phyloP scores from a whole-genome alignment of 768 basidiomycete species.

The Russula compacta region DNA sequence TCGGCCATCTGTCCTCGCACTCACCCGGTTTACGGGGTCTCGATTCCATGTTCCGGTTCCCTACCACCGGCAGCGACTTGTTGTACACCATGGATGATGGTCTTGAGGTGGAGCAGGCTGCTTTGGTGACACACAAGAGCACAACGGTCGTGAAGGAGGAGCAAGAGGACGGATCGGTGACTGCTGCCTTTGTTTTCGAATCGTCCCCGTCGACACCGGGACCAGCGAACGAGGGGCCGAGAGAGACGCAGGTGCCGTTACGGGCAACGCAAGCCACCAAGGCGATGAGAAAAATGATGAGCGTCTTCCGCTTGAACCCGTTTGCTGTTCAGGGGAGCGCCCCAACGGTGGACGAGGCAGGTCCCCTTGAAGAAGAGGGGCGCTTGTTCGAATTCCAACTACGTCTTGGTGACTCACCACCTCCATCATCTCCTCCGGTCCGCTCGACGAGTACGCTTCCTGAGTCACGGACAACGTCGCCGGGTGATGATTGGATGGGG shows the following conservation, averaged over 20 bases:
- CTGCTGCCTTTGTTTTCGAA: conserved; percentile 18
- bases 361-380: conserved; percentile 20
- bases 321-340: conserved; percentile 38
- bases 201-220: conserved; percentile 15
- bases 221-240: conserved; percentile 4
- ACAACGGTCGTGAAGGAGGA: conserved; percentile 15
- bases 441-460: conserved; percentile 12
- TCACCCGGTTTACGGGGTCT: conserved; percentile 13
- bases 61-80: conserved; percentile 6
- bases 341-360: conserved; percentile 16
- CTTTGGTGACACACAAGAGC: conserved; percentile 6
- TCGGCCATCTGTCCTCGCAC: conserved; percentile 8
- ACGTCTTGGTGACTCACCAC: conserved; percentile 10
- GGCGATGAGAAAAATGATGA: conserved; percentile 71
- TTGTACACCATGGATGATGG: conserved; percentile 15
- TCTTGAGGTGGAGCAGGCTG: conserved; percentile 10
- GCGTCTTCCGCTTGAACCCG: conserved; percentile 66
- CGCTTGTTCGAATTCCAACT: conserved; percentile 20
- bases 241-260: conserved; percentile 43
- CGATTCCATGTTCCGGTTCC: conserved; percentile 13
- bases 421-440: conserved; percentile 12
- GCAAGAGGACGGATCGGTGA: conserved; percentile 14
- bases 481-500: conserved; percentile 13
- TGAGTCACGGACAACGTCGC: conserved; percentile 12
- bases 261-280: conserved; percentile 66